Evolutionary conservation across 257 asterid genomes (phyloP).

Genomic region (Ballota nigra): DNA sequence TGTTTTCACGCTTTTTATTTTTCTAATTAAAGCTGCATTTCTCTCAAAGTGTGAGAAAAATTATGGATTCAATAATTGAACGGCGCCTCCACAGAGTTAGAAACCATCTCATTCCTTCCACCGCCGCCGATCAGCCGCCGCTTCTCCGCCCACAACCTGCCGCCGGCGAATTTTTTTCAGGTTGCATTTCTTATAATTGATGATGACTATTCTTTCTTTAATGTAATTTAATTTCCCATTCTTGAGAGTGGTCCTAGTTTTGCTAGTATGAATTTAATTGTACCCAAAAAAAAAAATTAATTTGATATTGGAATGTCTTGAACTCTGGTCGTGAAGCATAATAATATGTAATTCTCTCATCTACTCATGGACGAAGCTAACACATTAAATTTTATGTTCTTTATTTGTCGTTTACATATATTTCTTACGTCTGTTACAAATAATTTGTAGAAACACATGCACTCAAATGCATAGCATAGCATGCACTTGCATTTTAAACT

Average conservation of each 20-base stretch:
- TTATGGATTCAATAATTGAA: conserved; percentile 37
- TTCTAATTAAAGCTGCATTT: background rate
- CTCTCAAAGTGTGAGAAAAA: background rate
- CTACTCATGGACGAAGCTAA: too few relatives aligned
- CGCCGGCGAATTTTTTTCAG: conserved; percentile 40
- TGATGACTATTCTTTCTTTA: background rate
- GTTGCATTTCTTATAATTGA: conserved; percentile 4
- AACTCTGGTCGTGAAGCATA: too few relatives aligned
- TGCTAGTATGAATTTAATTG: background rate
- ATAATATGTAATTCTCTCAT: too few relatives aligned
- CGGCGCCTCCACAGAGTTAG: conserved; percentile 40
- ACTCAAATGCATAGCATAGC: too few relatives aligned
- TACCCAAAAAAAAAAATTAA: background rate
- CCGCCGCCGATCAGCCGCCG: conserved; percentile 28
- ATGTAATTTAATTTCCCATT: background rate
- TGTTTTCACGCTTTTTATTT: background rate
- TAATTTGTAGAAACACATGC: too few relatives aligned
- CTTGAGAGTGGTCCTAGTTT: background rate
- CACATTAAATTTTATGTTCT: too few relatives aligned
- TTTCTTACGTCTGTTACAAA: too few relatives aligned
- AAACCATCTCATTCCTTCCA: conserved; percentile 35
- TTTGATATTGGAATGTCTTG: too few relatives aligned
- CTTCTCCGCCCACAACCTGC: conserved; percentile 30
- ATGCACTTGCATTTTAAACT: too few relatives aligned
- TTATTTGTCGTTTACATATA: too few relatives aligned